These are phyloP conservation scores for Striga hermonthica DNA, from an alignment of 305 asterid genomes.

Conservation along the genomic window DNA sequence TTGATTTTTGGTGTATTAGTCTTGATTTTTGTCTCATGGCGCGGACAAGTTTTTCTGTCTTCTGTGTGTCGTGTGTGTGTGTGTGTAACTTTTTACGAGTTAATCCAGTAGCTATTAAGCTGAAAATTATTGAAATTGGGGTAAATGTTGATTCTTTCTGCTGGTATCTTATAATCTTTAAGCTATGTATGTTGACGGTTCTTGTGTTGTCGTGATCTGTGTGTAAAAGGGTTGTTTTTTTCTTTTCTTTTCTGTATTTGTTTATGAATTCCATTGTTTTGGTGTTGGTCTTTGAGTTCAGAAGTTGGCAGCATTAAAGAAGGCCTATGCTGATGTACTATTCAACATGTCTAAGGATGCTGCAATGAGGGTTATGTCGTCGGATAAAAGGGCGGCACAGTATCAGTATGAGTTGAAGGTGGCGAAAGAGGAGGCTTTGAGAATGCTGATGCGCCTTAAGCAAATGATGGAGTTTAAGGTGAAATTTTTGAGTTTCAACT, in stretches of 20 bases:
- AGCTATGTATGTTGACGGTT: conserved; percentile 7
- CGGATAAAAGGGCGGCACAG: conserved; percentile 60
- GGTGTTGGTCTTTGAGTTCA: conserved; percentile 35
- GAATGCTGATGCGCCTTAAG: conserved; percentile 72
- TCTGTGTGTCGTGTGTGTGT: no score
- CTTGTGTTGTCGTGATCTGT: conserved; percentile 8
- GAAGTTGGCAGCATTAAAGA: conserved; percentile 65
- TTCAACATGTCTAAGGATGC: conserved; percentile 81
- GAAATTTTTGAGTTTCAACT: conserved; percentile 22
- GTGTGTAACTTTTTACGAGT: neutral
- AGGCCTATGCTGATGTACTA: conserved; percentile 76
- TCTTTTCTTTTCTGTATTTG: neutral
- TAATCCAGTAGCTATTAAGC: neutral
- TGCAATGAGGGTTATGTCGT: conserved; percentile 68
- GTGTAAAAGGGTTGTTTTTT: conserved; percentile 11
- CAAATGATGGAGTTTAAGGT: conserved; percentile 90
- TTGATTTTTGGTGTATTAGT: neutral
- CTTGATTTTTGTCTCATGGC: no score
- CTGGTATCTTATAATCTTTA: conserved; percentile 6
- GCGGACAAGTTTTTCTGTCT: no score
- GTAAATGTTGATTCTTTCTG: neutral
- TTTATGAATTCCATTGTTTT: neutral
- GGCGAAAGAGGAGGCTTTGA: conserved; percentile 71
- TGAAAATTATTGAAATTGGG: conserved; percentile 22
- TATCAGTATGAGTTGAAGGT: conserved; percentile 65